phyloP scores from a whole-genome alignment of 331 rosid genomes.

The Quercus lobata region DNA sequence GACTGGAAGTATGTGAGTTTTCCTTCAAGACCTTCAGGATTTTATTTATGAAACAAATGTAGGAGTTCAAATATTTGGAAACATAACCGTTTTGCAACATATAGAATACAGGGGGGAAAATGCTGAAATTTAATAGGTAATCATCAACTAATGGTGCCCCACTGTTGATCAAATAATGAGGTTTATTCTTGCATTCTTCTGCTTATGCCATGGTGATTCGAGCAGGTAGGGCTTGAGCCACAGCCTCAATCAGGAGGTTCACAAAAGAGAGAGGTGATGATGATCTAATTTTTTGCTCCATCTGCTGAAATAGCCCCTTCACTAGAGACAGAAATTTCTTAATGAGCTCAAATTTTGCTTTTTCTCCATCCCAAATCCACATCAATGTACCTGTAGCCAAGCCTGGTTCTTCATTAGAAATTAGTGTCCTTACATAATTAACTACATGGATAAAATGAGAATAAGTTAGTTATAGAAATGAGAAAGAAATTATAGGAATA shows the following conservation, averaged over 20 bases:
- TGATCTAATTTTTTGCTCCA: slow-evolving; percentile 46
- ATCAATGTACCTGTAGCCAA: slow-evolving; percentile 20
- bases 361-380: slow-evolving; percentile 46
- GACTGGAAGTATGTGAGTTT: background rate
- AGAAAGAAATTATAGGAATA: background rate
- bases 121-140: background rate
- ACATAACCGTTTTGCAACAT: background rate
- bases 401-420: slow-evolving; percentile 28
- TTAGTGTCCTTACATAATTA: slow-evolving; percentile 22
- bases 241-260: slow-evolving; percentile 32
- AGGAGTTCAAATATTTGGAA: background rate
- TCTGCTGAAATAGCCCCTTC: slow-evolving; percentile 34
- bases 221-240: slow-evolving; percentile 27
- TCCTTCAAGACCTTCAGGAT: background rate
- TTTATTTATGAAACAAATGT: background rate
- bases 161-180: background rate
- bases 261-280: slow-evolving; percentile 51
- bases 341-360: slow-evolving; percentile 30
- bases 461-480: background rate
- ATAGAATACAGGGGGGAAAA: background rate
- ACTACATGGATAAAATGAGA: slow-evolving; percentile 9
- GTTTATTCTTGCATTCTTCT: background rate
- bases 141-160: background rate
- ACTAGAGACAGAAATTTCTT: slow-evolving; percentile 40
- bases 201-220: background rate